Conservation (phyloP, 441 rosid species). For the Rhodomyrtus psidioides region DNA sequence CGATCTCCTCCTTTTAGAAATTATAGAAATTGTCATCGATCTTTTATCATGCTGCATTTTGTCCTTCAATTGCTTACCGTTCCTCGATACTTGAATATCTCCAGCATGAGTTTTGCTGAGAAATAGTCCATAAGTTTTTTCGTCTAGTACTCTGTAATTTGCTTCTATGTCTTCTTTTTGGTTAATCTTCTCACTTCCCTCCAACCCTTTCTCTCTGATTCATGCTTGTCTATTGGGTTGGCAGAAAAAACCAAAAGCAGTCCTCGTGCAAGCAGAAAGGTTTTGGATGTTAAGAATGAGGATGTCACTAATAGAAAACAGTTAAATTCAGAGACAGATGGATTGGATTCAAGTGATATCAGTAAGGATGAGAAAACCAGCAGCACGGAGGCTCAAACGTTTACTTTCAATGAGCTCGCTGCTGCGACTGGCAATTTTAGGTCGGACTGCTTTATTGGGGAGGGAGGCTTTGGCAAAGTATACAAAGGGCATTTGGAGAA, state of each 20-base stretch:
- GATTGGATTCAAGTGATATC: neutral
- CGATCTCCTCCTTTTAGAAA: neutral
- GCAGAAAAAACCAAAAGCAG: slow-evolving; percentile 28
- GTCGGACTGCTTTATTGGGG: slow-evolving; percentile 8
- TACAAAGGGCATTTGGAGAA: slow-evolving; percentile 11
- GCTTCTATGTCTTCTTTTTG: neutral
- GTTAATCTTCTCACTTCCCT: slow-evolving; percentile 1
- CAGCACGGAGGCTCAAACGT: slow-evolving; percentile 1
- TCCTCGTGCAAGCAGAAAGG: slow-evolving; percentile 19
- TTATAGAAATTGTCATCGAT: neutral
- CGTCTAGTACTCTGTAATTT: neutral
- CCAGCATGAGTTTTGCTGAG: neutral
- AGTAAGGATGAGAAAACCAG: neutral
- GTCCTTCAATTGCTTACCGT: neutral
- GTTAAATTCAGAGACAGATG: neutral
- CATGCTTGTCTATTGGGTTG: neutral
- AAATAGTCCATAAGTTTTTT: neutral
- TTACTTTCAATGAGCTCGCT: slow-evolving; percentile 10
- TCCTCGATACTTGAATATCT: neutral
- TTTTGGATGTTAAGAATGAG: slow-evolving; percentile 9
- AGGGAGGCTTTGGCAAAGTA: slow-evolving; percentile 15
- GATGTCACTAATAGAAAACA: neutral
- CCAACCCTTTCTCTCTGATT: neutral
- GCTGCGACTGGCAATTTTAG: slow-evolving; percentile 8
- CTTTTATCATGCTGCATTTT: neutral